Evolutionary conservation across 768 basidiomycete species (phyloP).

Genomic region (Mrakia blollopis): DNA sequence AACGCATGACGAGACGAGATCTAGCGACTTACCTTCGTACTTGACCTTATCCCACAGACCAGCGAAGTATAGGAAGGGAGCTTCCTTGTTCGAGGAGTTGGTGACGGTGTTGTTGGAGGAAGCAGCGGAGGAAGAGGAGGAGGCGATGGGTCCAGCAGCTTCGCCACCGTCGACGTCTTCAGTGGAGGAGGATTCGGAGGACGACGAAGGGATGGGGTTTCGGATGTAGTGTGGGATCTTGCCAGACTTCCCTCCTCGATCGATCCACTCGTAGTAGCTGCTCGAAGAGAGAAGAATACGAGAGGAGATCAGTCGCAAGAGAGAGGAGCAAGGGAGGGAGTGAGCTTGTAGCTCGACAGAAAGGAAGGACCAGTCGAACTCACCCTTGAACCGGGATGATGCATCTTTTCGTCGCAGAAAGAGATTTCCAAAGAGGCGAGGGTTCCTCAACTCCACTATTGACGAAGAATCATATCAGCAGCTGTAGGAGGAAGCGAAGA

Average conservation of each 20-base stretch:
- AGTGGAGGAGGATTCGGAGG: neutral
- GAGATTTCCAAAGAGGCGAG: conserved; percentile 73
- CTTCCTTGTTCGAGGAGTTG: neutral
- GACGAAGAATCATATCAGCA: neutral
- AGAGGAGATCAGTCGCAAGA: no score
- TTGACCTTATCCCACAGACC: conserved; percentile 72
- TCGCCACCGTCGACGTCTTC: no score
- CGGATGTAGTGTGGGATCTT: conserved; percentile 25
- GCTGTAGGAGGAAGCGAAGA: neutral
- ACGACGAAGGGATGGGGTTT: neutral
- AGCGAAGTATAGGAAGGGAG: conserved; percentile 69
- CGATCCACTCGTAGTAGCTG: conserved; percentile 94
- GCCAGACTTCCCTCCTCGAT: conserved; percentile 48
- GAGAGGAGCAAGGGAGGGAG: no score
- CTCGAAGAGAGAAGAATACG: no score
- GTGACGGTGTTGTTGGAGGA: neutral
- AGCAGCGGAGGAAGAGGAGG: neutral
- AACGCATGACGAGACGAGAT: neutral
- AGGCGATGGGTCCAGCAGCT: neutral
- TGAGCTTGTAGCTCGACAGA: neutral
- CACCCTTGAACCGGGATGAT: conserved; percentile 76
- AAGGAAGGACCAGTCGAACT: conserved; percentile 35
- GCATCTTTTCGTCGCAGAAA: conserved; percentile 74
- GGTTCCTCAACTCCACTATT: conserved; percentile 51
- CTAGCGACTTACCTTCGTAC: conserved; percentile 37